These are phyloP conservation scores for Trypanosoma congolense DNA, from an alignment of 208 protist species.

Conservation along the genomic window DNA sequence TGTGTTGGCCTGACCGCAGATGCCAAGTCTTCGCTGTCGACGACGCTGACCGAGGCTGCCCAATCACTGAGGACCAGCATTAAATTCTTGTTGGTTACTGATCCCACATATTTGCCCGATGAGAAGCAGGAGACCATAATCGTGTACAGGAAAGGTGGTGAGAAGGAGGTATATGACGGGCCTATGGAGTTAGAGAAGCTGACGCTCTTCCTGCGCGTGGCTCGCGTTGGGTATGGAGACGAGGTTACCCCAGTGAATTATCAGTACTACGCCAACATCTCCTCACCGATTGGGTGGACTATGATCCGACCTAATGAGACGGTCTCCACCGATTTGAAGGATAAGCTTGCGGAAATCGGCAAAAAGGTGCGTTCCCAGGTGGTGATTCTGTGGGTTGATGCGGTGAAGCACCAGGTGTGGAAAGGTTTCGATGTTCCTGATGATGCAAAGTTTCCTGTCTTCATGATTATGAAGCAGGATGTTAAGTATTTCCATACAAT, in stretches of 20 bases:
- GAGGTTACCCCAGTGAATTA: slow-evolving; percentile 66
- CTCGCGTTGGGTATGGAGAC: slow-evolving; percentile 51
- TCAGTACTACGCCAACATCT: slow-evolving; percentile 53
- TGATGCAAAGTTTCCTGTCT: slow-evolving; percentile 61
- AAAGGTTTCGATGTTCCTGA: slow-evolving; percentile 54
- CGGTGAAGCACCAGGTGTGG: slow-evolving; percentile 57
- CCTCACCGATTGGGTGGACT: slow-evolving; percentile 60
- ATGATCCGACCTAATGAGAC: slow-evolving; percentile 38
- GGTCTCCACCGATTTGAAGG: slow-evolving; percentile 17
- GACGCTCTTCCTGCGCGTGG: slow-evolving; percentile 45
- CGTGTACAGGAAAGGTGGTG: slow-evolving; percentile 42
- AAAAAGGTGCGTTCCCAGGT: slow-evolving; percentile 67
- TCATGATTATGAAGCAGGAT: slow-evolving; percentile 54
- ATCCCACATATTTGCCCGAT: slow-evolving; percentile 36
- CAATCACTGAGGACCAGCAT: slow-evolving; percentile 33
- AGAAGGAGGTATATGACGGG: slow-evolving; percentile 41
- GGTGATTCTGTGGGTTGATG: slow-evolving; percentile 72
- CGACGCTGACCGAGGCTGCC: slow-evolving; percentile 27
- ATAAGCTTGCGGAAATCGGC: slow-evolving; percentile 41
- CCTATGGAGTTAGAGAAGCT: slow-evolving; percentile 29
- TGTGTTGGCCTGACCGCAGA: slow-evolving; percentile 52
- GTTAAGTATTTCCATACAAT: slow-evolving; percentile 51
- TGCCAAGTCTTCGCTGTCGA: slow-evolving; percentile 31
- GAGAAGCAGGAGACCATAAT: slow-evolving; percentile 57
- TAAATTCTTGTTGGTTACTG: slow-evolving; percentile 59